Conservation (phyloP, 768 basidiomycete genomes). For the Termitomyces bulborhizus region DNA sequence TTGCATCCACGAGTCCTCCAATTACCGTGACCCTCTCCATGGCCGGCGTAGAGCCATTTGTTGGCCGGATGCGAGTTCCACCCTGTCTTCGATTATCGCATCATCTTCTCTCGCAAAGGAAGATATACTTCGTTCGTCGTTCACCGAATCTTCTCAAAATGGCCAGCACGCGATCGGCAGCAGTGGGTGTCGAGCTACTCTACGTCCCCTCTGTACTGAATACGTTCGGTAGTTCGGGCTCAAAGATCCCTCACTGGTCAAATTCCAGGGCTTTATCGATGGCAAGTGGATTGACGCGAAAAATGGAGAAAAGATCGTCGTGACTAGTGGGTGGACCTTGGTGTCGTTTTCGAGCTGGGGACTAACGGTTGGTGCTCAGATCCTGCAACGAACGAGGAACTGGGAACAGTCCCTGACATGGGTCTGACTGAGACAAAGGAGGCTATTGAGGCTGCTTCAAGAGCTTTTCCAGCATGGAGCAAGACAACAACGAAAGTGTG, state of each 20-base stretch:
- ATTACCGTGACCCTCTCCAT: not conserved
- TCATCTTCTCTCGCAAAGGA: constrained; percentile 21
- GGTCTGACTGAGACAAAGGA: constrained; percentile 74
- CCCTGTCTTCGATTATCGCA: constrained; percentile 19
- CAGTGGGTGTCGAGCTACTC: constrained; percentile 19
- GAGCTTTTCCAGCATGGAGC: constrained; percentile 82
- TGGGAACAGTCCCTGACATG: constrained; percentile 90
- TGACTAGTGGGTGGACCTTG: constrained; percentile 55
- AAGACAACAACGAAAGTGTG: constrained; percentile 80
- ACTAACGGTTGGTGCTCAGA: constrained; percentile 39
- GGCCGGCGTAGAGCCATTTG: constrained; percentile 1
- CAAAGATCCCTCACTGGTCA: constrained; percentile 71
- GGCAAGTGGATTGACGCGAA: constrained; percentile 86
- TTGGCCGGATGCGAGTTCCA: constrained; percentile 14
- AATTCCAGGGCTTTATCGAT: constrained; percentile 70
- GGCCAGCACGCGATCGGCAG: constrained; percentile 48
- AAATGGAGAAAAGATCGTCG: constrained; percentile 62
- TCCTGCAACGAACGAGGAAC: constrained; percentile 78
- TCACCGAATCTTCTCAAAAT: constrained; percentile 33
- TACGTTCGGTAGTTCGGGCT: constrained; percentile 53
- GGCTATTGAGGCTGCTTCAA: constrained; percentile 77
- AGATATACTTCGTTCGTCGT: constrained; percentile 8
- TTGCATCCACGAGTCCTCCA: not conserved
- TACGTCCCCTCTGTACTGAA: not conserved
- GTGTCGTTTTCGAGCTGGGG: not conserved